Evolutionary conservation across 2,329 filamentous ascomycete species (phyloP), one percentile per base, ranked within the genome.

Genomic region (Teratosphaeria zuluensis): DNA sequence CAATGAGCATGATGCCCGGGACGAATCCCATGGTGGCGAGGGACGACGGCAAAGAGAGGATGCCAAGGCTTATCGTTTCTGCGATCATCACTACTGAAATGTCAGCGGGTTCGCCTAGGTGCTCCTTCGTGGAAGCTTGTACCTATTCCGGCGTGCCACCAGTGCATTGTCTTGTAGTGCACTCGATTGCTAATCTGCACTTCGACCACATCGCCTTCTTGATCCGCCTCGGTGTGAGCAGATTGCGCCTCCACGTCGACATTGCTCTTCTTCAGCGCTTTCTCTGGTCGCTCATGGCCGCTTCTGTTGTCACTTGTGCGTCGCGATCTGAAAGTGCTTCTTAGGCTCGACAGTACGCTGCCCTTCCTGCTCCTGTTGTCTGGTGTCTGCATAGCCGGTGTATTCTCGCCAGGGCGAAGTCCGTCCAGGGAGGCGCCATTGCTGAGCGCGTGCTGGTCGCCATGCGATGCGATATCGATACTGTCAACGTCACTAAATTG

Each of bases 21-120:
- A 72, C 58, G 33, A 69, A 69, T 8, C 82, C 81, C 52, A 84
- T 68, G 4, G 72, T 71, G 1, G 80, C 78, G 12, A 83, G 74
- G 3, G 78, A 79, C 53, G 76, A 74, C 2, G 82, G 82, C 6
- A 84, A 70, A 1, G 80, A 80, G 9, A 84, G 74, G 35, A 83
- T 79, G 30, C 82, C 81, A 4, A 84, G 72, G 16, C 80, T 82
- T 30, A 84, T 78, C 12, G 80, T 83, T 65, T 83, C 81, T n/a
- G 81, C 81, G 42, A 84, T 76, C 78, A 84, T 63, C n/a, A 66
- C 66, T 68, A 35, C 12, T 24, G 28, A 48, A n/a, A 33, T 48
- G 55, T 62, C 35, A 61, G 48, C 38, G 8, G 7, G 19, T 2
- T 35, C 2, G 3, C 28, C 32, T 42, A 51, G 21, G 7, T 16